A percentile compares a stretch with the other conserved stretches of the same genome.
Conservation (phyloP, 306 rosid genomes). For the Cyclanthera cordifolia region DNA sequence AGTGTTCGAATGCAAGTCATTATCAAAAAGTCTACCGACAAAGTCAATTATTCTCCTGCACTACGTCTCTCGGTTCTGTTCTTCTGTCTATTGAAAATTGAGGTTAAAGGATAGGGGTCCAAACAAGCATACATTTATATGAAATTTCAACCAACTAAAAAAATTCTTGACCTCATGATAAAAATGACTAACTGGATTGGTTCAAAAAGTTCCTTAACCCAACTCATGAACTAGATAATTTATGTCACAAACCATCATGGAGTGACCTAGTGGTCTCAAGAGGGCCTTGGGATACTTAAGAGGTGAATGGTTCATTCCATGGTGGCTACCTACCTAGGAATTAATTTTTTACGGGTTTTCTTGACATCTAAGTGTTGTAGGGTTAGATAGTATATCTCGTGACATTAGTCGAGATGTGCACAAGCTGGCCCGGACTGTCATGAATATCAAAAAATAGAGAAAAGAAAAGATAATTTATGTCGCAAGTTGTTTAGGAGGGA, state of each 20-base stretch:
- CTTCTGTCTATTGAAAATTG: background rate
- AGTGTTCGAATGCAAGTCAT: background rate
- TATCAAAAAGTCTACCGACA: background rate
- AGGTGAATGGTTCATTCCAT: too few relatives aligned
- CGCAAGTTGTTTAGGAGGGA: background rate
- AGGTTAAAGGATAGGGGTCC: background rate
- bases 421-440: too few relatives aligned
- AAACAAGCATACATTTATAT: background rate
- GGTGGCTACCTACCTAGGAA: too few relatives aligned
- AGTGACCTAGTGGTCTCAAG: too few relatives aligned
- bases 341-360: too few relatives aligned
- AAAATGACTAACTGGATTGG: background rate
- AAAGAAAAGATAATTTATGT: background rate
- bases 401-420: too few relatives aligned
- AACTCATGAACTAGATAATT: background rate
- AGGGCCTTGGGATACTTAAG: too few relatives aligned
- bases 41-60: background rate
- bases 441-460: too few relatives aligned
- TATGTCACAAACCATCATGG: background rate
- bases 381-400: too few relatives aligned
- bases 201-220: background rate
- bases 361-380: too few relatives aligned
- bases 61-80: background rate
- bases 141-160: background rate
- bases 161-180: background rate